A percentile compares a stretch with the other conserved stretches of the same genome.
These are phyloP conservation scores for Medicago ruthenica DNA, from an alignment of 306 rosid species.

Conservation along the genomic window DNA sequence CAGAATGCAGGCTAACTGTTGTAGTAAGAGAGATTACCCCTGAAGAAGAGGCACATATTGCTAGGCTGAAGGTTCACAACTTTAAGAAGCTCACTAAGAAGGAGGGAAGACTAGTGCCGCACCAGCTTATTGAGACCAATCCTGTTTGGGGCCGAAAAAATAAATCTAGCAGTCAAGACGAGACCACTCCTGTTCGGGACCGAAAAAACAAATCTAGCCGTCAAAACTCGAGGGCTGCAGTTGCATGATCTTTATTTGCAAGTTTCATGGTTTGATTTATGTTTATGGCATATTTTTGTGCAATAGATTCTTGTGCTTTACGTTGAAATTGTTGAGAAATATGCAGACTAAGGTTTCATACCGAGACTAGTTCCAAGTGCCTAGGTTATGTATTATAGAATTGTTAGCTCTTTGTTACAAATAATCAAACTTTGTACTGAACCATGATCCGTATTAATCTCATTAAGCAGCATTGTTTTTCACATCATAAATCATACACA, in stretches of 20 bases:
- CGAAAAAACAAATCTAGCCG: constrained; percentile 20
- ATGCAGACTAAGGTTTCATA: neutral
- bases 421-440: constrained; percentile 25
- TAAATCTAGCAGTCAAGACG: constrained; percentile 46
- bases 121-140: constrained; percentile 82
- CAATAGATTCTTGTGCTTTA: constrained; percentile 6
- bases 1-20: constrained; percentile 84
- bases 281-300: neutral
- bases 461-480: neutral
- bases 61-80: constrained; percentile 79
- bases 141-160: constrained; percentile 86
- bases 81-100: constrained; percentile 71
- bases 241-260: constrained; percentile 42
- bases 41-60: constrained; percentile 87
- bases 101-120: constrained; percentile 85
- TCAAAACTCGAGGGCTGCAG: constrained; percentile 41
- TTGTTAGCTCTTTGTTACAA: constrained; percentile 21
- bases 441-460: constrained; percentile 1
- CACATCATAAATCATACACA: neutral
- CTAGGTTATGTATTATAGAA: neutral
- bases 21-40: constrained; percentile 86
- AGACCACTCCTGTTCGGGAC: too few species aligned
- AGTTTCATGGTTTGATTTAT: constrained; percentile 18
- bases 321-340: constrained; percentile 16
- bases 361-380: constrained; percentile 3